Percentiles rank a stretch among this genome's conserved stretches.
These are phyloP conservation scores for Rhytidiadelphus loreus DNA, from an alignment of 225 moss, liverwort and hornwort species.

Conservation along the genomic window DNA sequence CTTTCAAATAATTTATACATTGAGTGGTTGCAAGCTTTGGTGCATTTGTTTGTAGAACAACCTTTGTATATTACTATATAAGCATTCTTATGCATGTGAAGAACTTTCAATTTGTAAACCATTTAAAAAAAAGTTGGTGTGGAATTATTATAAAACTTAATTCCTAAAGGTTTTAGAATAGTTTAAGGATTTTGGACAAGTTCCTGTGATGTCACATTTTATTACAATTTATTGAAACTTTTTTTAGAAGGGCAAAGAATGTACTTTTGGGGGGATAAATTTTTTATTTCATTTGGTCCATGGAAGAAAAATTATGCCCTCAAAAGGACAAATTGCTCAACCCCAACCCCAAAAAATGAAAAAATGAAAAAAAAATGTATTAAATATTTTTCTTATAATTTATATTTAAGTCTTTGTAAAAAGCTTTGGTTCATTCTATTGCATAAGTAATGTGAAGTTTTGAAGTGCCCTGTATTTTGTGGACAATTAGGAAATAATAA, in stretches of 20 bases:
- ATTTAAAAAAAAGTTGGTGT: not conserved
- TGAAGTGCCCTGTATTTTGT: not conserved
- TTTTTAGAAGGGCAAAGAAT: fast-evolving
- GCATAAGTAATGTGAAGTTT: not conserved
- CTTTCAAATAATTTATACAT: not conserved
- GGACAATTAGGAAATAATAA: fast-evolving
- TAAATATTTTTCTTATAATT: no score
- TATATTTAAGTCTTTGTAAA: not conserved
- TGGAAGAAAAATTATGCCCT: not conserved
- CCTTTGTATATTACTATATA: no score
- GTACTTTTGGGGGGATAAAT: fast-evolving
- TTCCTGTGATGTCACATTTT: fast-evolving
- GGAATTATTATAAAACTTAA: not conserved
- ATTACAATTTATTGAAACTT: fast-evolving
- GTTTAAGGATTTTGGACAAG: fast-evolving
- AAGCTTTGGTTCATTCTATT: not conserved
- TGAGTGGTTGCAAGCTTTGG: not conserved
- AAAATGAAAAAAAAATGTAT: no score
- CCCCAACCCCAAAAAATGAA: no score
- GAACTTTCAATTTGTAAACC: not conserved
- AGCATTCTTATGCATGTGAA: not conserved
- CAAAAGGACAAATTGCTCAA: not conserved
- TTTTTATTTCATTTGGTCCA: not conserved
- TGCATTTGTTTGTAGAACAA: not conserved
- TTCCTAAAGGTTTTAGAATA: fast-evolving